These are phyloP conservation scores for Mucor circinelloides DNA, from an alignment of 371 early-diverging fungal genomes.

Conservation along the genomic window DNA sequence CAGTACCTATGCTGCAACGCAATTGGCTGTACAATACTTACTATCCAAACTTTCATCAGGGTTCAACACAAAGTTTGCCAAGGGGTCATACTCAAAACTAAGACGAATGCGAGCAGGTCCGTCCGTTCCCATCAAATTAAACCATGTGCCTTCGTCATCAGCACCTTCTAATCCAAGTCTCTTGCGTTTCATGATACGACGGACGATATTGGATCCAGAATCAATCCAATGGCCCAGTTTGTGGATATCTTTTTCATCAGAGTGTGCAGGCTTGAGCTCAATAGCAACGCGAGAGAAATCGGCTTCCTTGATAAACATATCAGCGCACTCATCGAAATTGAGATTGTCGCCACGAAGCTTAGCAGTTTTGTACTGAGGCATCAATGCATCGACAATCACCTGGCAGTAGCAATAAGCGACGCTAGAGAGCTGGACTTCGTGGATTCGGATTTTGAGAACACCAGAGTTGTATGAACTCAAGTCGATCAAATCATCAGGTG, in stretches of 20 bases:
- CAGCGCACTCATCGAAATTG: constrained; percentile 44
- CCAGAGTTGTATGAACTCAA: constrained; percentile 42
- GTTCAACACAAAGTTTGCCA: constrained; percentile 50
- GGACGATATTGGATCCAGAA: constrained; percentile 32
- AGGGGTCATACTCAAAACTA: constrained; percentile 54
- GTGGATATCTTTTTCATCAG: constrained; percentile 35
- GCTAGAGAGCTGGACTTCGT: constrained; percentile 40
- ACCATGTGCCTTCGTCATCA: constrained; percentile 36
- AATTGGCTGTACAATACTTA: neutral
- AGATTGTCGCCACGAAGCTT: constrained; percentile 39
- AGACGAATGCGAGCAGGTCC: constrained; percentile 48
- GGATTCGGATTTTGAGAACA: constrained; percentile 41
- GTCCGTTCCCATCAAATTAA: constrained; percentile 41
- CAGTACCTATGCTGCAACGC: too few species aligned
- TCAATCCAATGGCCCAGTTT: constrained; percentile 46
- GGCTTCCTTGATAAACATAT: constrained; percentile 64
- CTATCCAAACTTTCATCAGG: constrained; percentile 64
- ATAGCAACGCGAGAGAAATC: constrained; percentile 65
- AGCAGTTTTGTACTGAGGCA: constrained; percentile 46
- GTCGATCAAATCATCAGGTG: constrained; percentile 51
- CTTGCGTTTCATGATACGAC: constrained; percentile 36
- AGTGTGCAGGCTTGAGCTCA: constrained; percentile 43
- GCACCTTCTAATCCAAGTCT: constrained; percentile 21
- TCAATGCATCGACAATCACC: constrained; percentile 40
- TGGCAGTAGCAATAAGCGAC: constrained; percentile 34